phyloP scores from a whole-genome alignment of 371 early-diverging fungal species.

The Syncephalastrum sp. region DNA sequence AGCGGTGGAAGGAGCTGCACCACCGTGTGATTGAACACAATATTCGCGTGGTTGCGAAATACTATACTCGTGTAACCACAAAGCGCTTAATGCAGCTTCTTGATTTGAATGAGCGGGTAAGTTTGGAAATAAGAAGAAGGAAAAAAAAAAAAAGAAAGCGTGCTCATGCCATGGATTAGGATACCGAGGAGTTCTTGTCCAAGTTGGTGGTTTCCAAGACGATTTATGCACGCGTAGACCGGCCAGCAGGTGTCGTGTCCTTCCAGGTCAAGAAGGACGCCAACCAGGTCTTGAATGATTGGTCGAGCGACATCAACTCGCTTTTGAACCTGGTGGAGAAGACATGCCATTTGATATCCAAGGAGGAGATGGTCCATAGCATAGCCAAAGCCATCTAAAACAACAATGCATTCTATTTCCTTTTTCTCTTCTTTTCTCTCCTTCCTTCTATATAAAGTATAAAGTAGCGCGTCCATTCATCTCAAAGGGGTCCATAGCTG shows the following conservation, averaged over 20 bases:
- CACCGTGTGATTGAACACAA: conserved; percentile 97
- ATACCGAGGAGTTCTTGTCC: conserved; percentile 89
- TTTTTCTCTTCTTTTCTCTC: no score
- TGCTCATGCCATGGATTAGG: conserved; percentile 38
- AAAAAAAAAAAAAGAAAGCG: not conserved
- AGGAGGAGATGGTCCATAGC: conserved; percentile 90
- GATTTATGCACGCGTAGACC: conserved; percentile 93
- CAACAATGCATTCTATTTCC: no score
- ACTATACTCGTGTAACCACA: conserved; percentile 88
- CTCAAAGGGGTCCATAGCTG: not conserved
- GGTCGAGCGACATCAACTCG: conserved; percentile 88
- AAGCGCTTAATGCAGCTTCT: conserved; percentile 53
- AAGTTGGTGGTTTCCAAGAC: conserved; percentile 92
- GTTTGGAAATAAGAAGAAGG: no score
- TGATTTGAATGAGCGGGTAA: conserved; percentile 45
- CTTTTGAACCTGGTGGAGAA: conserved; percentile 90
- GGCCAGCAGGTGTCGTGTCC: conserved; percentile 86
- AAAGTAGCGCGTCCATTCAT: no score
- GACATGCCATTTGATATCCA: conserved; percentile 94
- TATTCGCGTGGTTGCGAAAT: conserved; percentile 93
- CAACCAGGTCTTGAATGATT: conserved; percentile 86
- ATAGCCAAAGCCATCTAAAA: conserved; percentile 67
- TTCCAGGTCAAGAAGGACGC: conserved; percentile 86
- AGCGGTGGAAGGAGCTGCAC: conserved; percentile 84
- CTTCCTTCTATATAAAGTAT: no score